phyloP scores from a whole-genome alignment of 2,329 filamentous ascomycete genomes.

The Nemania sp. region DNA sequence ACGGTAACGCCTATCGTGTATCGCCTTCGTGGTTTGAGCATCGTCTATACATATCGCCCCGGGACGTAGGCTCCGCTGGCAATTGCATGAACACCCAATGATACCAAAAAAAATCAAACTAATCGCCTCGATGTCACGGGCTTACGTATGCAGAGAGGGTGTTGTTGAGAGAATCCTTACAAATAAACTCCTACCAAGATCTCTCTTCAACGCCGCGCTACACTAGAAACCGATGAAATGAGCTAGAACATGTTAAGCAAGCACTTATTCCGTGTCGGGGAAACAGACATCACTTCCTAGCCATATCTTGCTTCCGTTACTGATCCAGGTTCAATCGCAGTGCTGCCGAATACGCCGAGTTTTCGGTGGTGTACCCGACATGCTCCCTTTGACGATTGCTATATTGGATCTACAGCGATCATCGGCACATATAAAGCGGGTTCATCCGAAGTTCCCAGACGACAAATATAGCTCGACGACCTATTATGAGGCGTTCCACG shows the following conservation, averaged over 20 bases:
- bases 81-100: background rate
- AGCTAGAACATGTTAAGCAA: background rate
- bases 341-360: background rate
- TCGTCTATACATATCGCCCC: background rate
- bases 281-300: background rate
- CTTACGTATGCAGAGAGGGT: background rate
- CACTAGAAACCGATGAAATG: background rate
- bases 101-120: background rate
- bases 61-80: background rate
- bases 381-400: background rate
- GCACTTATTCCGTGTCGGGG: conserved; percentile 1
- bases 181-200: too few relatives aligned
- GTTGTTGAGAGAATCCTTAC: too few relatives aligned
- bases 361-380: background rate
- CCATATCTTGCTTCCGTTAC: background rate
- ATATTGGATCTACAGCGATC: background rate
- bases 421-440: background rate
- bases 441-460: background rate
- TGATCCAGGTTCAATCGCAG: background rate
- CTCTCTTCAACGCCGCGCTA: too few relatives aligned
- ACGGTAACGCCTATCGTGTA: too few relatives aligned
- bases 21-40: too few relatives aligned
- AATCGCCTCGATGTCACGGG: background rate
- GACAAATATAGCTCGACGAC: background rate
- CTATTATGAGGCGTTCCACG: background rate